Conservation (phyloP, 179 eudicot genomes). For the Heliamphora pulchella region DNA sequence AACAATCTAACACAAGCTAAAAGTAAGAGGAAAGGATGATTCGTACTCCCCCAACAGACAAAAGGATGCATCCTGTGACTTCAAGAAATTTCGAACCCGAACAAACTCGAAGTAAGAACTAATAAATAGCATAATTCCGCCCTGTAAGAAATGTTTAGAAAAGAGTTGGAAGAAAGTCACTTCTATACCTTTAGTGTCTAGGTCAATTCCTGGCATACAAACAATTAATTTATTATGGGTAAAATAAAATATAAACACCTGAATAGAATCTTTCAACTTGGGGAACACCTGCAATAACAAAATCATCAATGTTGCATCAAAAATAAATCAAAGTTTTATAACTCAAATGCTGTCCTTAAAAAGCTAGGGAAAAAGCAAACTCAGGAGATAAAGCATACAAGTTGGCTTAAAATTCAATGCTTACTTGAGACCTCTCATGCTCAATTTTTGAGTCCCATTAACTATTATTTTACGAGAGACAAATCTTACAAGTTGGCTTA, state of each 20-base stretch:
- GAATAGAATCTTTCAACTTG: constrained; percentile 81
- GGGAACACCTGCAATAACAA: constrained; percentile 76
- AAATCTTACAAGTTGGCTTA: neutral
- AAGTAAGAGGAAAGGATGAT: neutral
- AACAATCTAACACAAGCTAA: neutral
- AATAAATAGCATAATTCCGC: constrained; percentile 80
- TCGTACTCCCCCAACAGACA: constrained; percentile 90
- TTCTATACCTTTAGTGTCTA: neutral
- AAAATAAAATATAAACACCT: constrained; percentile 43
- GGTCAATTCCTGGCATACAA: neutral
- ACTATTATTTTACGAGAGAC: neutral
- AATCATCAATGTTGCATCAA: neutral
- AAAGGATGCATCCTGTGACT: constrained; percentile 74
- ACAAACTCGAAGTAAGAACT: constrained; percentile 86
- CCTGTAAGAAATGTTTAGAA: constrained; percentile 35
- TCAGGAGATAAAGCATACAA: neutral
- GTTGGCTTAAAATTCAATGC: neutral
- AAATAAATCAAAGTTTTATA: neutral
- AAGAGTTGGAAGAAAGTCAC: neutral
- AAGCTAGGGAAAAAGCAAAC: neutral
- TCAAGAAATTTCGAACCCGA: constrained; percentile 76
- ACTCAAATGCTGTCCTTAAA: neutral
- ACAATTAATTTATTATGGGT: neutral
- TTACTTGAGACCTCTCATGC: neutral
- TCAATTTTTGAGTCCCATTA: neutral